Evolutionary conservation across 1,284 basidiomycete species (phyloP), one percentile per base, ranked within the genome.

Genomic region (Sporisorium scitamineum): DNA sequence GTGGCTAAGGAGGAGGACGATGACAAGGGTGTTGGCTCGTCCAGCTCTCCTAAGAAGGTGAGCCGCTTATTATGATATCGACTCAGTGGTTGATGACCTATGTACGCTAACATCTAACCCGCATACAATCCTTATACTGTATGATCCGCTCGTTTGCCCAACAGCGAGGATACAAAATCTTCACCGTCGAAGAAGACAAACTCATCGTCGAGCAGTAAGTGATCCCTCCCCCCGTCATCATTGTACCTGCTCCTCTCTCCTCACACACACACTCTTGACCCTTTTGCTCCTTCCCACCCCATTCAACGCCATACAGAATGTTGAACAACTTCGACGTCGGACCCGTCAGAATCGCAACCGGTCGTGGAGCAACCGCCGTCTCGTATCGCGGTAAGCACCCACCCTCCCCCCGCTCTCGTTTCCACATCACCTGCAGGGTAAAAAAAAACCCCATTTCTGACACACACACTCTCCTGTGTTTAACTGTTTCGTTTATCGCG

Each of bases 121-220:
- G 24, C 6, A 10, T 20, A 7, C 6, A 1, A 20, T 3, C 11
- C n/a, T 8, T 31, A 18, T 29, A 9, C 24, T 16, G 16, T 31
- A 24, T 18, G 3, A 10, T 45, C 20, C 29, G n/a, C 48, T 27
- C 20, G 20, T 4, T 18, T 7, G 18, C 14, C 1, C 13, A 41
- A 29, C 27, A 54, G 53, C 53, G 52, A 27, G 52, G 14, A 37
- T 9, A n/a, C 14, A 31, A 14, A 11, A 2, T 20, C 2, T 68
- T 53, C 51, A 56, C 47, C 0, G 18, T 54, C 14, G 58, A 44
- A 7, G 65, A 68, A 34, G 65, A 68, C 54, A 44, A 24, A 20
- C 10, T 56, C 39, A 61, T 68, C 48, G 16, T 48, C 48, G 20
- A 68, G 9, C 54, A 61, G 65, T 68, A 48, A 61, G 65, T 61